phyloP scores from a whole-genome alignment of 129 eudicot species.

The Artemisia annua region DNA sequence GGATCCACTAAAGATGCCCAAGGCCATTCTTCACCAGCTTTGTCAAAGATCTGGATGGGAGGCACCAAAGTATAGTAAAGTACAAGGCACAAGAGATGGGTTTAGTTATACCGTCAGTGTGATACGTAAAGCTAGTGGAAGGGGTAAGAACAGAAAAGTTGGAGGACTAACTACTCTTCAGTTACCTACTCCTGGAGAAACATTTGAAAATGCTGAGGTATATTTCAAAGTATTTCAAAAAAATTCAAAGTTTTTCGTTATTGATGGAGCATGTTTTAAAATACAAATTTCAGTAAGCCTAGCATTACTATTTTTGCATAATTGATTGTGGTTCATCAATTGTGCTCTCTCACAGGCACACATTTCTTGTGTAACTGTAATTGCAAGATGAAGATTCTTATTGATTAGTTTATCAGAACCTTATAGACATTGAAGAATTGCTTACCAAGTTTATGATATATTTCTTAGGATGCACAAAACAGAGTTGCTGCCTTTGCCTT shows the following conservation, averaged over 20 bases:
- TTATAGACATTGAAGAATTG: slow-evolving; percentile 6
- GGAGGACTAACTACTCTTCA: slow-evolving; percentile 82
- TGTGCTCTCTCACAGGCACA: not conserved
- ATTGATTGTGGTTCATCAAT: slow-evolving; percentile 2
- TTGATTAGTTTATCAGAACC: slow-evolving; percentile 7
- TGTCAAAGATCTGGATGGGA: slow-evolving; percentile 98
- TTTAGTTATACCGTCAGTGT: slow-evolving; percentile 72
- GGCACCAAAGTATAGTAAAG: slow-evolving; percentile 84
- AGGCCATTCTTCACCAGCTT: slow-evolving; percentile 89
- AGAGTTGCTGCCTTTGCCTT: slow-evolving; percentile 93
- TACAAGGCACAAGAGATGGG: slow-evolving; percentile 47
- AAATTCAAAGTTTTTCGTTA: not conserved
- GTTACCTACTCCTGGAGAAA: slow-evolving; percentile 60
- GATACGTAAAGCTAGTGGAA: slow-evolving; percentile 90
- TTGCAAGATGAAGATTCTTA: slow-evolving; percentile 3
- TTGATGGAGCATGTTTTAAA: not conserved
- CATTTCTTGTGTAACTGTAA: slow-evolving; percentile 5
- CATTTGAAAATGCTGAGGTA: slow-evolving; percentile 78
- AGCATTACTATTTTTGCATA: not conserved
- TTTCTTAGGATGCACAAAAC: slow-evolving; percentile 90
- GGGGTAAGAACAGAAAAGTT: slow-evolving; percentile 95
- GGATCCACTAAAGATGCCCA: slow-evolving; percentile 84
- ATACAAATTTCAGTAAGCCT: not conserved
- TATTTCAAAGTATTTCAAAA: not conserved
- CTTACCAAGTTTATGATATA: slow-evolving; percentile 12